Evolutionary conservation across 495 filamentous ascomycete species (phyloP), one percentile per base, ranked within the genome.

Genomic region (Penicillium tannophilum): DNA sequence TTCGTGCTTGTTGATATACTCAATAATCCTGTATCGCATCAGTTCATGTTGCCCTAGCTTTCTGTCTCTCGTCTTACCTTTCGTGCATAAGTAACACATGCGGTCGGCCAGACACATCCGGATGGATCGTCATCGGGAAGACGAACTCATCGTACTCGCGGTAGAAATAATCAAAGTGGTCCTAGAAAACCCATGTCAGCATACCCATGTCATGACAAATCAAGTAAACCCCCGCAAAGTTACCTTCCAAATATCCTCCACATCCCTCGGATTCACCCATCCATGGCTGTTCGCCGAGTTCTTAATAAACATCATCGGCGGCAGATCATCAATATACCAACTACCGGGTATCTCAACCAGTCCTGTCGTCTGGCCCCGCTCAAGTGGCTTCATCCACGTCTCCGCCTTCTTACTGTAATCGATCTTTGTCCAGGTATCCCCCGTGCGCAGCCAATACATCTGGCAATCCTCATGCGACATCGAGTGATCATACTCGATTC

Each of bases 91-190:
- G 73, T 46, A 89, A 68, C 14, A 88, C 87, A 67, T 89, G 86
- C 5, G 86, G 85, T 36, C 86, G 78, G 23, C 86, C 87, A 53
- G 77, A 82, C 11, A 90, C 85, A 67, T 90, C 84, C 0, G 87
- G 87, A 69, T 90, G 87, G 28, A 88, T 85, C 4, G 83, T 87
- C 72, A 89, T 87, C 0, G 87, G 86, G 60, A 89, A 90, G 56
- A 88, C 76, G 57, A 89, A 89, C 35, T 84, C 84, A 52, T 89
- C 87, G 64, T 88, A 88, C 67, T 89, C 84, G 8, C 83, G 71
- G 61, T 88, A 88, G 60, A 87, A 86, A 66, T 87, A 89, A 63
- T 88, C 86, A 55, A 88, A 89, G 58, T 89, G 86, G 54, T 88
- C 85, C 70, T 77, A 35, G 33, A 17, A 17, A 23, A 23, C 20